phyloP scores from a whole-genome alignment of 2,329 filamentous ascomycete species.

The Cadophora gregata region DNA sequence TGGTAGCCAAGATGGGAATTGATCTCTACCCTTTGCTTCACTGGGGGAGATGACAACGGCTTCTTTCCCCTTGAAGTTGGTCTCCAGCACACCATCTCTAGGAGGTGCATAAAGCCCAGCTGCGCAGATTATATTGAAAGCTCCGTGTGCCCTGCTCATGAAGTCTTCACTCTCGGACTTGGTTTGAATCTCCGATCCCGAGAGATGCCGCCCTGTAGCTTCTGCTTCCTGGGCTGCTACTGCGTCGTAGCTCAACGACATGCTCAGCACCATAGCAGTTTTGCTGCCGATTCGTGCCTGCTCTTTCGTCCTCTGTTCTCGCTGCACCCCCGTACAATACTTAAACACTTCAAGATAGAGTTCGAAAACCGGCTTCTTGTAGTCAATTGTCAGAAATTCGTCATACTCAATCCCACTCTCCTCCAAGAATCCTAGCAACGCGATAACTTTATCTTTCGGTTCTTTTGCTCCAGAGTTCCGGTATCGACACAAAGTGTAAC shows the following conservation, averaged over 20 bases:
- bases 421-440: not conserved
- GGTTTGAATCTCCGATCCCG: not conserved
- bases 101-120: not conserved
- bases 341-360: not conserved
- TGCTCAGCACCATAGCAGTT: not conserved
- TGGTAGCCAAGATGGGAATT: not conserved
- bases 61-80: not conserved
- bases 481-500: not conserved
- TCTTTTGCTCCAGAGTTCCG: not conserved
- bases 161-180: not conserved
- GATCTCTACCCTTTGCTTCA: not conserved
- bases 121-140: not conserved
- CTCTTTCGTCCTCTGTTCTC: not conserved
- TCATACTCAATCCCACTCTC: not conserved
- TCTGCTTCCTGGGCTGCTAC: not conserved
- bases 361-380: not conserved
- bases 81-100: not conserved
- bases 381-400: not conserved
- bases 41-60: not conserved
- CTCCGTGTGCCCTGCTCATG: not conserved
- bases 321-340: not conserved
- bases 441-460: not conserved
- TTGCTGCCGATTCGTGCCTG: not conserved
- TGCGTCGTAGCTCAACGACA: not conserved
- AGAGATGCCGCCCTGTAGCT: not conserved